Evolutionary conservation across 345 rosid species (phyloP), one percentile per base, ranked within the genome.

Genomic region (Corchorus olitorius): DNA sequence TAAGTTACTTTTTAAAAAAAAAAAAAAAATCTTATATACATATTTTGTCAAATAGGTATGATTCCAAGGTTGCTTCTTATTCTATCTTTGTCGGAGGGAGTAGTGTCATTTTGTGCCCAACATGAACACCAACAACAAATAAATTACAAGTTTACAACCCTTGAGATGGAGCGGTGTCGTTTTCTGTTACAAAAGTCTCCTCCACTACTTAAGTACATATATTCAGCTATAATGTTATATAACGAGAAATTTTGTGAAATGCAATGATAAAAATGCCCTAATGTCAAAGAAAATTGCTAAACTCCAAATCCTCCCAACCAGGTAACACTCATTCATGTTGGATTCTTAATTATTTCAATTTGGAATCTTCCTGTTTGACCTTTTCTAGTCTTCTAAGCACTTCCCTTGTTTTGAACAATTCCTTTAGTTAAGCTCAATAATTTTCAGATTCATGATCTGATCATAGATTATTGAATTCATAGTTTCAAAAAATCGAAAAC

Each of bases 41-140:
- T 1, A 27, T 27, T 27, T 39, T 39, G 43, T 39, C 74, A 70
- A 70, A 54, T 17, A 17, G 48, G 35, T 35, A 70, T 70, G 33
- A 70, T 70, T 70, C 34, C 19, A 34, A 70, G 15, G 61, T 70
- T 53, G 74, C 46, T 52, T 70, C 33, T 52, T 70, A 52, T 4
- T 34, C 61, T 53, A n/a, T 53, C 14, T 17, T 35, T 70, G 74
- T 70, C 62, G 74, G 62, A 70, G 33, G 60, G 46, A 70, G 60
- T 43, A 34, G 1, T 49, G 72, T 68, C 72, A 46, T 49, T 49
- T 48, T 68, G 19, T 67, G n/a, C 16, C 72, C 43, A 67, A 67
- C 13, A 22, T 12, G 48, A 15, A 64, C 39, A 8, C 71, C 55
- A 67, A 53, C 45, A 9, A 50, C 60, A 69, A 19, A 27, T 27